Conservation (phyloP, 306 rosid genomes). For the Rosa rugosa region DNA sequence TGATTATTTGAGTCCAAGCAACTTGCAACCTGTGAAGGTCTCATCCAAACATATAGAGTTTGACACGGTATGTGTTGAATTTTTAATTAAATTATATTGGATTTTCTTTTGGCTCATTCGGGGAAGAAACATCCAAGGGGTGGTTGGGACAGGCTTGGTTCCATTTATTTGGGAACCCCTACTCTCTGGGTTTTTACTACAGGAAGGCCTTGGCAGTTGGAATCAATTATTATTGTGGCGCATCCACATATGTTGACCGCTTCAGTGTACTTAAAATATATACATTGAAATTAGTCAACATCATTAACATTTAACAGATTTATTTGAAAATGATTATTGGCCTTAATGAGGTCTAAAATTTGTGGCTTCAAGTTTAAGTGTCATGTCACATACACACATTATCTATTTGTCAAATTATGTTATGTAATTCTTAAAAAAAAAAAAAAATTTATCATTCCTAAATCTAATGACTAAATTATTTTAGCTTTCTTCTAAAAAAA, state of each 20-base stretch:
- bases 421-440: no score
- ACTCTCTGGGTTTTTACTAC: neutral
- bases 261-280: neutral
- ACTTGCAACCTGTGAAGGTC: neutral
- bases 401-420: no score
- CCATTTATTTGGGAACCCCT: neutral
- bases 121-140: neutral
- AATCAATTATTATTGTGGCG: neutral
- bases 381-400: no score
- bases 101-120: neutral
- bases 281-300: no score
- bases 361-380: no score
- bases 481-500: no score
- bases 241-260: neutral
- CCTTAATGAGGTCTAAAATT: no score
- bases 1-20: neutral
- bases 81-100: neutral
- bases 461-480: no score
- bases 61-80: neutral
- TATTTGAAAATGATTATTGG: no score
- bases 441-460: no score
- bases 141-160: neutral
- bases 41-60: neutral
- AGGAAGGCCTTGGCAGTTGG: neutral
- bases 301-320: no score